phyloP scores from a whole-genome alignment of 2,329 filamentous ascomycete genomes.

The Rhynchosporium graminicola region DNA sequence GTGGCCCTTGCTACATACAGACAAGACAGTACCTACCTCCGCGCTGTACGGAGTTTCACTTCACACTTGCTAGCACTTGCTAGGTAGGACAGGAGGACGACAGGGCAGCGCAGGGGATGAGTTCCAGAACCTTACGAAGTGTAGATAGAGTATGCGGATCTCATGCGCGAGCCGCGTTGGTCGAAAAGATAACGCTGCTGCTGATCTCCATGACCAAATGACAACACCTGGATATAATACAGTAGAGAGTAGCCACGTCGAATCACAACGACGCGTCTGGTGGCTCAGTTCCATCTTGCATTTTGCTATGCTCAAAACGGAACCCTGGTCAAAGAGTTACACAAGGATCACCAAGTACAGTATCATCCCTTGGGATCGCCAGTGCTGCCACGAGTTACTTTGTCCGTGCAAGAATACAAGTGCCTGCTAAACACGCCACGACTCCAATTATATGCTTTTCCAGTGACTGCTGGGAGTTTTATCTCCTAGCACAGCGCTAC shows the following conservation, averaged over 20 bases:
- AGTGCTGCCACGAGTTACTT: conserved; percentile 7
- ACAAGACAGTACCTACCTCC: not conserved
- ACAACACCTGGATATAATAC: not conserved
- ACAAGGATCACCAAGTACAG: conserved; percentile 17
- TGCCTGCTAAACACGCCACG: conserved; percentile 1
- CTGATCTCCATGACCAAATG: not conserved
- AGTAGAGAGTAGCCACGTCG: conserved; percentile 3
- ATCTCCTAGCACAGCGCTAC: conserved; percentile 2
- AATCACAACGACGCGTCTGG: not conserved
- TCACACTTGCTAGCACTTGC: not conserved
- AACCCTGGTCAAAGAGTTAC: conserved; percentile 17
- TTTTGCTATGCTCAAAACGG: conserved; percentile 18
- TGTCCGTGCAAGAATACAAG: not conserved
- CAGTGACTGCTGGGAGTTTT: not conserved
- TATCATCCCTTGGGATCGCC: conserved; percentile 15
- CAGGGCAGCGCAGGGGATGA: not conserved
- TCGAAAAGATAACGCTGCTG: conserved; percentile 7
- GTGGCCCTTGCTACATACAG: no score
- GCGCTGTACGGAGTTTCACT: no score
- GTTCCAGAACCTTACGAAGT: not conserved
- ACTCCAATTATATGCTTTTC: not conserved
- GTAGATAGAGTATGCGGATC: not conserved
- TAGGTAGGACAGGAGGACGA: not conserved
- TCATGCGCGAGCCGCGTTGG: conserved; percentile 8
- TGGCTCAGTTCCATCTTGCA: conserved; percentile 11